Evolutionary conservation across 768 basidiomycete species (phyloP), one percentile per base, ranked within the genome.

Genomic region (Epithele typhae): DNA sequence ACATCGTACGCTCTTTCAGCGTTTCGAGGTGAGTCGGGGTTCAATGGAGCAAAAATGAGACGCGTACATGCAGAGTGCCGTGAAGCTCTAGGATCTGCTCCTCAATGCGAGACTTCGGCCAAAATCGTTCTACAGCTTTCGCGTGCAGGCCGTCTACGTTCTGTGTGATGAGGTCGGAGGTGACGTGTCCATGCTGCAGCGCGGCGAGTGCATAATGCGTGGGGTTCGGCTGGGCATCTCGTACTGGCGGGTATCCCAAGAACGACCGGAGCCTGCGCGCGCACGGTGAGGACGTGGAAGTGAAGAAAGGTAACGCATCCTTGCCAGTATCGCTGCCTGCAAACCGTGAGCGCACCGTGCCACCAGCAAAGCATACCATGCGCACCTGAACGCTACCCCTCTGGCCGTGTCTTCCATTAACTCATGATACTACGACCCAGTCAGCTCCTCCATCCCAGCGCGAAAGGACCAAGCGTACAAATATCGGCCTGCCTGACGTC

Each of bases 71-170:
- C 10, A 97, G 65, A 15, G 85, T 90, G 17, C 93, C 93, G 62
- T 97, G 93, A 7, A 97, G 76, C 61, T 95, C 91, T 19, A 96
- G 69, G 36, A 92, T 81, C 21, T 66, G 62, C 54, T 63, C 43
- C 52, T 66, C 40, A 63, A 67, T 59, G 18, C 55, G 59, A n/a
- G 59, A 60, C 43, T 62, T 66, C 51, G 60, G 66, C 67, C 64
- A 68, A 49, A 76, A 72, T 60, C 67, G 65, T 27, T 65, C 46
- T 17, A 87, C 65, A 7, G 91, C 88, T 66, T 89, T 91, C 42
- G 82, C 82, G 59, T 97, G 94, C 5, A 98, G 77, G 2, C 92
- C 93, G 59, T 98, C 95, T n/a, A 98, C 94, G 55, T 89, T 89
- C 73, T 85, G 87, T 0, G 95, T 98, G 51, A 97, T 81, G 25